Evolutionary conservation across 1,284 basidiomycete species (phyloP).

Genomic region (Moniliella sp.): DNA sequence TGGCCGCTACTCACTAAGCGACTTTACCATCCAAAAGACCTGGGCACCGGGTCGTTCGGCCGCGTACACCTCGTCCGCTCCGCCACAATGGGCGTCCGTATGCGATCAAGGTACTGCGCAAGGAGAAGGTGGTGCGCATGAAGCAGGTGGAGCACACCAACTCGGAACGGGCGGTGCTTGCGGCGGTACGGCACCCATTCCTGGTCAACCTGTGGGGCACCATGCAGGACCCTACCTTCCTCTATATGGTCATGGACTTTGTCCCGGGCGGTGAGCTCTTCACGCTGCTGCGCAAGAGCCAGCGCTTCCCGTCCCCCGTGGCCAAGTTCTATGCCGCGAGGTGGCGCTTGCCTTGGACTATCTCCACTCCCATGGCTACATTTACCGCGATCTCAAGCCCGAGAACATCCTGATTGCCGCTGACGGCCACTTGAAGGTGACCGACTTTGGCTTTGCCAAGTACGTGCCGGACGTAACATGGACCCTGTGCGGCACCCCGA

Average conservation of each 20-base stretch:
- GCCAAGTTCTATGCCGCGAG: slow-evolving; percentile 95
- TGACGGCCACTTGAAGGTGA: slow-evolving; percentile 92
- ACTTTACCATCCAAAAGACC: slow-evolving; percentile 24
- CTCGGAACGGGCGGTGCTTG: slow-evolving; percentile 75
- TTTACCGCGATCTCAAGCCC: slow-evolving; percentile 94
- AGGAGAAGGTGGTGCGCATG: slow-evolving; percentile 71
- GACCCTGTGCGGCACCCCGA: slow-evolving; percentile 58
- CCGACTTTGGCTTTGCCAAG: slow-evolving; percentile 95
- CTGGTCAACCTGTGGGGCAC: slow-evolving; percentile 95
- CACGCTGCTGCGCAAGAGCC: slow-evolving; percentile 29
- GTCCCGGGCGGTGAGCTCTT: slow-evolving; percentile 96
- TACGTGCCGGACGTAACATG: slow-evolving; percentile 71
- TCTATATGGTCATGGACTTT: slow-evolving; percentile 99
- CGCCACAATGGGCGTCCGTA: slow-evolving; percentile 29
- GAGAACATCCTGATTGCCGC: slow-evolving; percentile 82
- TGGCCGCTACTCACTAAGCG: slow-evolving; percentile 25
- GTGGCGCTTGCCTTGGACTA: slow-evolving; percentile 85
- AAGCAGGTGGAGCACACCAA: slow-evolving; percentile 97
- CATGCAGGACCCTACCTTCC: slow-evolving; percentile 73
- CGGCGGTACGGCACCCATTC: slow-evolving; percentile 75
- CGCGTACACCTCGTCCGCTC: slow-evolving; percentile 26
- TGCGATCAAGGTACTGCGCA: slow-evolving; percentile 30
- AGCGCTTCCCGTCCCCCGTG: slow-evolving; percentile 93
- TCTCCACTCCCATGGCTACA: slow-evolving; percentile 68
- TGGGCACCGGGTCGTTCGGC: slow-evolving; percentile 30